Evolutionary conservation across 257 asterid genomes (phyloP), one percentile per base, ranked within the genome.

Genomic region (Solanum sitiens): DNA sequence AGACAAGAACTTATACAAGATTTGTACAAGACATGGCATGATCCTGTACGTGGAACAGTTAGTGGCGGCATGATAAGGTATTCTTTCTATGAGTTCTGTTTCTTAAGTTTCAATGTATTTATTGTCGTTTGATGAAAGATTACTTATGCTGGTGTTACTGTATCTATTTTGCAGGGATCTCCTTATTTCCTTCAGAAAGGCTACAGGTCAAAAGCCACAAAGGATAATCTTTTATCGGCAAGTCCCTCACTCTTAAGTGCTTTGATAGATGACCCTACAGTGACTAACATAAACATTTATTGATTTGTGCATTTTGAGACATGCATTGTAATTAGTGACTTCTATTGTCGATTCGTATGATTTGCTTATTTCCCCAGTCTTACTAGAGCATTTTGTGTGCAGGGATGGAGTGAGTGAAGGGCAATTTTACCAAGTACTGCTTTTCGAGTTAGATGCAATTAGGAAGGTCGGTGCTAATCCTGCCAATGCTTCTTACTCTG

Each of bases 341-440:
- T 42, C 20, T 76, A 7, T 47, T 0, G 3, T 45, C 21, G 2
- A 16, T 80, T 80, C 20, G 0, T 1, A 8, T 80, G 42, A 27
- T 80, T 80, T 50, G 30, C 68, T 50, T 67, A 33, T 40, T 47
- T 13, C 3, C 27, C 56, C 11, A 7, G 16, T 86, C 88, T 92
- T 32, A 89, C 27, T 80, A 23, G 84, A 21, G 77, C 56, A 73
- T 25, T 44, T 25, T 80, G 20, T 89, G 37, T 59, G 84, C 93
- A 96, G 99, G 94, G 99, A 97, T 89, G 99, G 98, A 6, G 99
- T 95, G 75, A 97, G 99, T 65, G 99, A 97, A 93, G 99, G 99
- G 86, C 98, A 95, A 86, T 97, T 95, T 87, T 95, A 97, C 92
- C 99, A 97, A 90, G 98, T 97, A 84, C 91, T 97, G 37, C 93